Evolutionary conservation across 345 rosid genomes (phyloP), one percentile per base, ranked within the genome.

Genomic region (Acer negundo): DNA sequence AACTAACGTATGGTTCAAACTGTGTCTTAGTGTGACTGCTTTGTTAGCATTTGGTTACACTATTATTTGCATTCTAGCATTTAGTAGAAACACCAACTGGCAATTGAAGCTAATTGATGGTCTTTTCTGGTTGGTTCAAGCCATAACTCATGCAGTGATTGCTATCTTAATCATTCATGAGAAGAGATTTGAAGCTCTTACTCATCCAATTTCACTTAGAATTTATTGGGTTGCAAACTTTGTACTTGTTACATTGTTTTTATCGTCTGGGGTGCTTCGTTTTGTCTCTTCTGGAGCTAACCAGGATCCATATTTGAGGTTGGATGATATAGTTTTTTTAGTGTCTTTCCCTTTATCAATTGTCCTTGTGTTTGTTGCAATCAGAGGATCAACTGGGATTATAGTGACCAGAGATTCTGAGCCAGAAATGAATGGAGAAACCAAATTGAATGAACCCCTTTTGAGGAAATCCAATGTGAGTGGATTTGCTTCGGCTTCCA

Each of bases 301-400:
- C 61, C 74, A 78, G 62, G 80, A 80, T 74, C 80, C 75, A 47
- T 71, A 13, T 74, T 79, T 91, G 75, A 67, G 73, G 72, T 47
- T 85, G 69, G 94, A 92, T 78, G 99, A 95, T 80, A 67, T 86
- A 77, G 84, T 84, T 61, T 91, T 89, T 1, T 38, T 90, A 19
- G 15, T 81, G 47, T 85, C 91, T 17, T 85, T 91, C 72, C 91
- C 93, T 2, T 75, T 95, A 24, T 87, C 96, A 1, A 67, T 79
- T 75, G 28, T 89, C 75, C 90, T 92, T 53, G 78, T 92, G 26
- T 1, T 82, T 74, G 86, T 79, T 51, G 88, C 94, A 76, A 67
- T 91, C 58, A 89, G 74, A 86, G 99, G 99, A 70, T 85, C 89
- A 61, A 93, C 97, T 12, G 98, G 98, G 59, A 58, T 93, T 23